Conservation (phyloP, 495 filamentous ascomycete genomes). For the Letharia lupina region DNA sequence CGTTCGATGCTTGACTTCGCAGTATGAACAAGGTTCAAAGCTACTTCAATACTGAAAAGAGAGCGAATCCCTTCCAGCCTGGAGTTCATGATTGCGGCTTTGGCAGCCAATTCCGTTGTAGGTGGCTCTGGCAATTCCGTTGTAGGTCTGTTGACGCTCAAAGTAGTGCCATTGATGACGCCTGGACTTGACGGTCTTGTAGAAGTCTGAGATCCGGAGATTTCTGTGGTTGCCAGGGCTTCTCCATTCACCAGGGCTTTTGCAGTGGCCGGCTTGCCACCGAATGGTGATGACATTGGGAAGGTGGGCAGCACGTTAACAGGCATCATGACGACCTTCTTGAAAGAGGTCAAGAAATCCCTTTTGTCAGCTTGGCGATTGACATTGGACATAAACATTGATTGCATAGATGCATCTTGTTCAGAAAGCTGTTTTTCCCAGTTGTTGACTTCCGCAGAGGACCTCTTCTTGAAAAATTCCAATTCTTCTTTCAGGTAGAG, state of each 20-base stretch:
- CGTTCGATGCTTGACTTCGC: constrained; percentile 89
- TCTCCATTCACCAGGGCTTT: constrained; percentile 30
- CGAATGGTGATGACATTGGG: constrained; percentile 48
- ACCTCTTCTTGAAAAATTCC: constrained; percentile 67
- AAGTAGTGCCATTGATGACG: constrained; percentile 28
- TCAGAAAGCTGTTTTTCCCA: constrained; percentile 92
- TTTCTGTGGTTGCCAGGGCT: constrained; percentile 40
- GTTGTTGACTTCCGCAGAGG: constrained; percentile 64
- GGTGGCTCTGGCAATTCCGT: constrained; percentile 59
- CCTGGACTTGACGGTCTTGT: constrained; percentile 40
- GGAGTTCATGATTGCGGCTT: constrained; percentile 92
- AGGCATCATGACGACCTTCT: constrained; percentile 98
- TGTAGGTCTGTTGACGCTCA: constrained; percentile 30
- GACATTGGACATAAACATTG: constrained; percentile 89
- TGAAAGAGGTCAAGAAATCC: constrained; percentile 94
- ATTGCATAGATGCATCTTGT: constrained; percentile 83
- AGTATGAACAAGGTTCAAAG: constrained; percentile 74
- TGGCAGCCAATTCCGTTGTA: constrained; percentile 86
- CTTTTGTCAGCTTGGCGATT: constrained; percentile 91
- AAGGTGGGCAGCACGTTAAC: constrained; percentile 72
- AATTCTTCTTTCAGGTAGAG: constrained; percentile 89
- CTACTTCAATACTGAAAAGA: constrained; percentile 93
- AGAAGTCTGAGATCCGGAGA: constrained; percentile 18
- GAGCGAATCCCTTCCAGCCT: constrained; percentile 86
- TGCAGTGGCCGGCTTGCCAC: constrained; percentile 38